A percentile compares a stretch with the other conserved stretches of the same genome.
phyloP scores from a whole-genome alignment of 2,329 filamentous ascomycete genomes.

The Proliferodiscus dingleyae region DNA sequence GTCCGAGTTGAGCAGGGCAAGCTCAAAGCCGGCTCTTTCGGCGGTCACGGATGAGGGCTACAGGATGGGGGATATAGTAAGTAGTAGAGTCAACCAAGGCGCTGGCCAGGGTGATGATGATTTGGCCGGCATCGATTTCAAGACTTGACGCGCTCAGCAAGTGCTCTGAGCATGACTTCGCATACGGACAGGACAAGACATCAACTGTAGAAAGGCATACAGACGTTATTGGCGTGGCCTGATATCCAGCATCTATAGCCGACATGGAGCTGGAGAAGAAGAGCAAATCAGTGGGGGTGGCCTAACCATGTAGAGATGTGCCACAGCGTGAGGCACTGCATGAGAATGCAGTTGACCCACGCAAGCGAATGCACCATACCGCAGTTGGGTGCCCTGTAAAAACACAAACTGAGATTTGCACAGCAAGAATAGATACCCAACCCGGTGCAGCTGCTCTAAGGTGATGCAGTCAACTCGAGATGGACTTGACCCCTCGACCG shows the following conservation, averaged over 20 bases:
- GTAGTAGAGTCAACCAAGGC: slow-evolving; percentile 16
- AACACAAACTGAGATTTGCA: background rate
- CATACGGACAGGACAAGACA: background rate
- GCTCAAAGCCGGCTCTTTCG: slow-evolving; percentile 13
- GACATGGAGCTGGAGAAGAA: background rate
- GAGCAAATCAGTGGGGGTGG: background rate
- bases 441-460: background rate
- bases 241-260: slow-evolving; percentile 1
- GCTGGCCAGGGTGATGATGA: background rate
- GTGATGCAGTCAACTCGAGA: background rate
- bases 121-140: background rate
- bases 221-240: background rate
- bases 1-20: slow-evolving; percentile 15
- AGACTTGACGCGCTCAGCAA: too few species aligned
- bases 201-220: background rate
- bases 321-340: slow-evolving; percentile 8
- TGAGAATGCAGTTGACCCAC: slow-evolving; percentile 10
- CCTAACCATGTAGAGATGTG: slow-evolving; percentile 3
- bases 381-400: background rate
- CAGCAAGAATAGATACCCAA: background rate
- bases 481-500: background rate
- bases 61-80: slow-evolving; percentile 25
- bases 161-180: background rate
- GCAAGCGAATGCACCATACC: slow-evolving; percentile 10
- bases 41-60: slow-evolving; percentile 26